Evolutionary conservation across 257 asterid genomes (phyloP).

Genomic region (Lithospermum erythrorhizon): DNA sequence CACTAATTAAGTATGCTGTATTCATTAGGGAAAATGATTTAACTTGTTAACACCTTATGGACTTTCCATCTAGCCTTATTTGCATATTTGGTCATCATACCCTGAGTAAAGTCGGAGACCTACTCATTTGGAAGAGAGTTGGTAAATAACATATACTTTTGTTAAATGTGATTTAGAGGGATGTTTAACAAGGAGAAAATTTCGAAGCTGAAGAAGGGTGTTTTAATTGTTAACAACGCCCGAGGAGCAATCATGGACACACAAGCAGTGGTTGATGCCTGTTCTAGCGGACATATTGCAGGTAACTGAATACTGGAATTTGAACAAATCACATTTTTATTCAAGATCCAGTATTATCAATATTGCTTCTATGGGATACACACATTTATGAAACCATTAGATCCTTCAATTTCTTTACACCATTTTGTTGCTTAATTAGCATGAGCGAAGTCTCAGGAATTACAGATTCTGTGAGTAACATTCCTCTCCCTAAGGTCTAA

Average conservation of each 20-base stretch:
- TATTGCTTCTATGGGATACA: no score
- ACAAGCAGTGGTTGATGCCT: slow-evolving; percentile 94
- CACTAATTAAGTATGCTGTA: no score
- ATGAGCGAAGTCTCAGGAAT: no score
- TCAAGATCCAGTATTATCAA: no score
- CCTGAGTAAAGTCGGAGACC: no score
- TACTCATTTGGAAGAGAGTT: background rate
- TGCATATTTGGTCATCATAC: no score
- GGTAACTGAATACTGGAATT: slow-evolving; percentile 25
- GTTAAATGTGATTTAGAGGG: slow-evolving; percentile 35
- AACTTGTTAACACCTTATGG: no score
- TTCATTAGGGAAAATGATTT: no score
- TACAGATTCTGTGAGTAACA: background rate
- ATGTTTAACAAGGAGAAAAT: slow-evolving; percentile 80
- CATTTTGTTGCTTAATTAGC: background rate
- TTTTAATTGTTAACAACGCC: slow-evolving; percentile 85
- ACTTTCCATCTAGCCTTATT: no score
- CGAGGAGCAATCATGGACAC: slow-evolving; percentile 99
- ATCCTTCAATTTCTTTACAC: background rate
- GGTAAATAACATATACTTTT: background rate
- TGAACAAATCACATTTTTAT: background rate
- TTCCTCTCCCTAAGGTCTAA: background rate
- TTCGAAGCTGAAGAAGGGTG: slow-evolving; percentile 88
- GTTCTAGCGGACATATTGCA: slow-evolving; percentile 88
- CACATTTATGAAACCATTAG: background rate